These are phyloP conservation scores for Lactarius trivialis DNA, from an alignment of 768 basidiomycete genomes.

Conservation along the genomic window DNA sequence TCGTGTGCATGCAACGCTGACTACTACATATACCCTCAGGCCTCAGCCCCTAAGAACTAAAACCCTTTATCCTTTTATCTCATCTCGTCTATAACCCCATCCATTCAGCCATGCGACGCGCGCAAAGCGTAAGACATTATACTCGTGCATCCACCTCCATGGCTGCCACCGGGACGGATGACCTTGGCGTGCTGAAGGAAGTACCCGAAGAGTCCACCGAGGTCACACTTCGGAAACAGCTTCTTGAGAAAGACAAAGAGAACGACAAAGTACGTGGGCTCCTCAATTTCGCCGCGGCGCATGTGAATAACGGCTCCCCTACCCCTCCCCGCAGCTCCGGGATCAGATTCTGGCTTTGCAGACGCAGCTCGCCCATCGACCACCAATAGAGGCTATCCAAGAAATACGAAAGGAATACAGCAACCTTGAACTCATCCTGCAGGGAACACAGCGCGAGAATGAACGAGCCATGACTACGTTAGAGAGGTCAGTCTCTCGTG, in stretches of 20 bases:
- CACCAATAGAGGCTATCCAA: constrained; percentile 61
- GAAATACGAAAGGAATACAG: constrained; percentile 65
- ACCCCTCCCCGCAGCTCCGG: constrained; percentile 41
- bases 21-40: constrained; percentile 6
- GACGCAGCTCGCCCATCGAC: constrained; percentile 57
- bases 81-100: neutral
- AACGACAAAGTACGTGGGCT: constrained; percentile 17
- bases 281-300: neutral
- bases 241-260: constrained; percentile 23
- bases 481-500: constrained; percentile 45
- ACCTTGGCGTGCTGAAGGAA: constrained; percentile 21
- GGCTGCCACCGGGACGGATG: constrained; percentile 10
- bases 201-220: constrained; percentile 16
- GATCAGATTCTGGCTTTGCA: constrained; percentile 58
- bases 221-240: constrained; percentile 18
- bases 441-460: constrained; percentile 81
- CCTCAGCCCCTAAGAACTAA: neutral
- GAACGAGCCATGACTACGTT: constrained; percentile 78
- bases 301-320: neutral
- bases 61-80: neutral
- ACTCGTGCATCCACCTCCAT: constrained; percentile 10
- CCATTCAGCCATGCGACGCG: constrained; percentile 16
- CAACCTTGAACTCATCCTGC: constrained; percentile 66
- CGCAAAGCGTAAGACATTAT: constrained; percentile 21
- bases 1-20: neutral